Evolutionary conservation across 2,329 filamentous ascomycete genomes (phyloP), one percentile per base, ranked within the genome.

Genomic region (Arthrinium puccinioides): DNA sequence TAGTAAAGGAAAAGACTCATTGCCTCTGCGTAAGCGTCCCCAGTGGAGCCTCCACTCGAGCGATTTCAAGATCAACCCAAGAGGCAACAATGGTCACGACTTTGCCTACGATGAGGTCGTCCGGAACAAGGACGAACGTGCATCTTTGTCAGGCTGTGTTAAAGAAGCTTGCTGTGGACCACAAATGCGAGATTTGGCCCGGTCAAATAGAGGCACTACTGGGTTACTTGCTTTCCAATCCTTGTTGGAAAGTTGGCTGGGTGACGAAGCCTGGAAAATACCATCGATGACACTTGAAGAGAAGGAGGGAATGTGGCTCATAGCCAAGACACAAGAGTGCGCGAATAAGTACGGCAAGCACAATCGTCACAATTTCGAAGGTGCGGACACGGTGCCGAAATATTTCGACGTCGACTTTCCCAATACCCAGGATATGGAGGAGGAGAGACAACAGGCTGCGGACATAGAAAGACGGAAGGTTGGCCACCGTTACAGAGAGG

Each of bases 391-490:
- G 9, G 89, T 92, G 10, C 87, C 87, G 2, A 89, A 88, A 0
- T 97, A 87, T 56, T 98, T 92, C 92, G 73, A 86, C 37, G 74
- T 83, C 2, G 90, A 94, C 48, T 94, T 98, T 56, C 89, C 90
- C 2, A 79, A 67, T 19, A 96, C 92, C 2, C 92, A 97, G 56
- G 86, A 96, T 59, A 62, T 81, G 20, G 67, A 76, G 47, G 64
- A 69, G 36, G 78, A 90, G 50, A 74, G 74, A 40, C 70, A 72
- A 42, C 78, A 80, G 53, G 84, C 83, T 1, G 69, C 67, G n/a
- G 70, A 69, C 48, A 63, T 76, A 42, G 81, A 84, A 53, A 72
- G 70, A 46, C 67, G 76, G 34, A 72, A 76, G 39, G 70, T 96
- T 2, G 72, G 79, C 46, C 79, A 86, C 52, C 75, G 88, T 52